Conservation (phyloP, 495 filamentous ascomycete genomes). For the Hypoxylon lienhwacheense region DNA sequence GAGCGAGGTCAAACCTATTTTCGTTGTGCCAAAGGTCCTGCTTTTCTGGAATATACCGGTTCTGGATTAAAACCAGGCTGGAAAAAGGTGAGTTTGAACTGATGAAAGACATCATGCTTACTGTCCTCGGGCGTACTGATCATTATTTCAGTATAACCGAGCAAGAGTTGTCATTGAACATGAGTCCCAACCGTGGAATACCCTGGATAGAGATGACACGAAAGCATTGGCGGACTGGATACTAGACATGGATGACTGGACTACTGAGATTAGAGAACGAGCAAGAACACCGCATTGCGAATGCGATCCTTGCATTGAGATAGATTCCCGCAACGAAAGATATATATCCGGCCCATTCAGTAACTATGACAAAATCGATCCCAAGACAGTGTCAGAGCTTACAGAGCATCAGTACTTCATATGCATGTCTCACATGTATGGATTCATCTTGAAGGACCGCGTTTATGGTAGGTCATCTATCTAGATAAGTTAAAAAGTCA, state of each 20-base stretch:
- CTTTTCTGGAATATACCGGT: slow-evolving; percentile 7
- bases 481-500: too few relatives aligned
- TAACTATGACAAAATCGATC: slow-evolving; percentile 5
- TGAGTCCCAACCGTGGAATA: slow-evolving; percentile 9
- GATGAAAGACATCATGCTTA: not conserved
- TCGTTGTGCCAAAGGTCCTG: slow-evolving; percentile 1
- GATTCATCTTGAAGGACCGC: slow-evolving; percentile 5
- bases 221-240: not conserved
- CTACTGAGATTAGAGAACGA: slow-evolving; percentile 7
- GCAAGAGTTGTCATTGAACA: slow-evolving; percentile 11
- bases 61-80: slow-evolving; percentile 3
- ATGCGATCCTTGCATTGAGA: not conserved
- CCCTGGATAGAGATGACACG: not conserved
- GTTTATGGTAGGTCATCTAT: slow-evolving; percentile 11
- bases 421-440: slow-evolving; percentile 13
- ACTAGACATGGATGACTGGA: not conserved
- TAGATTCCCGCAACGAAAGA: not conserved
- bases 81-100: slow-evolving; percentile 1
- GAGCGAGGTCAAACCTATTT: slow-evolving; percentile 1
- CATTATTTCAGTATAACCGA: slow-evolving; percentile 5
- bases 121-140: not conserved
- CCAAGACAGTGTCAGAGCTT: not conserved
- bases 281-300: slow-evolving; percentile 7
- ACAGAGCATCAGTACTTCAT: slow-evolving; percentile 3
- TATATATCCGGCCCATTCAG: not conserved